These are phyloP conservation scores for Dothideomycetes sp. DNA, from an alignment of 2,329 filamentous ascomycete genomes.

Conservation along the genomic window DNA sequence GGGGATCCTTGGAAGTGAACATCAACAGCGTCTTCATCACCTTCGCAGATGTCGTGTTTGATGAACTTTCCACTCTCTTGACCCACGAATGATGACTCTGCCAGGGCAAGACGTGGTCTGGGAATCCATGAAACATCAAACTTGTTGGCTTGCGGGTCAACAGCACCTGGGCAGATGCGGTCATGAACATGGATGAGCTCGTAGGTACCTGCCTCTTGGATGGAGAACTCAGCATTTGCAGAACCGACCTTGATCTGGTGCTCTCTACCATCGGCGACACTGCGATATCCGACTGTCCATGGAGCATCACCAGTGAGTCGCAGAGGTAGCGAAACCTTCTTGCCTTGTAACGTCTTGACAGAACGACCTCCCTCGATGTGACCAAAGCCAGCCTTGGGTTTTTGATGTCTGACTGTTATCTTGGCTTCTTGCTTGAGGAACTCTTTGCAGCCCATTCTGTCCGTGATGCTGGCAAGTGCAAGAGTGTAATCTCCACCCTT, in stretches of 20 bases:
- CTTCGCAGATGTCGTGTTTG: conserved; percentile 83
- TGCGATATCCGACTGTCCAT: conserved; percentile 67
- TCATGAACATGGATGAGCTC: conserved; percentile 70
- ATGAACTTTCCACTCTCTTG: conserved; percentile 44
- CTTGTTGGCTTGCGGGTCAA: conserved; percentile 60
- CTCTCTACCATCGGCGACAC: conserved; percentile 27
- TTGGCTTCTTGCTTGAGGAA: conserved; percentile 75
- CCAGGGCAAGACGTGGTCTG: conserved; percentile 55
- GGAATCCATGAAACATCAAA: conserved; percentile 83
- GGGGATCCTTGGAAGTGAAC: conserved; percentile 64
- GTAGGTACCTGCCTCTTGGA: conserved; percentile 51
- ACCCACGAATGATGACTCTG: conserved; percentile 51
- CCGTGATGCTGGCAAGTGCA: conserved; percentile 74
- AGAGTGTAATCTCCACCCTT: conserved; percentile 87
- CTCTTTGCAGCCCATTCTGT: conserved; percentile 76
- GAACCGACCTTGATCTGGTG: conserved; percentile 7
- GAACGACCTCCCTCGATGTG: conserved; percentile 68
- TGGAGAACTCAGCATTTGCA: conserved; percentile 20
- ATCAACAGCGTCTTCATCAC: conserved; percentile 83
- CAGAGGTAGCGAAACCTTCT: conserved; percentile 63
- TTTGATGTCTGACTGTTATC: conserved; percentile 78
- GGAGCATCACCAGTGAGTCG: conserved; percentile 76
- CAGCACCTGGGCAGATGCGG: conserved; percentile 66
- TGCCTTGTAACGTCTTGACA: conserved; percentile 66
- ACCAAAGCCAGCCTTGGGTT: conserved; percentile 78